These are phyloP conservation scores for Meyerozyma carpophila DNA, from an alignment of 1,139 yeast genomes.

Conservation along the genomic window DNA sequence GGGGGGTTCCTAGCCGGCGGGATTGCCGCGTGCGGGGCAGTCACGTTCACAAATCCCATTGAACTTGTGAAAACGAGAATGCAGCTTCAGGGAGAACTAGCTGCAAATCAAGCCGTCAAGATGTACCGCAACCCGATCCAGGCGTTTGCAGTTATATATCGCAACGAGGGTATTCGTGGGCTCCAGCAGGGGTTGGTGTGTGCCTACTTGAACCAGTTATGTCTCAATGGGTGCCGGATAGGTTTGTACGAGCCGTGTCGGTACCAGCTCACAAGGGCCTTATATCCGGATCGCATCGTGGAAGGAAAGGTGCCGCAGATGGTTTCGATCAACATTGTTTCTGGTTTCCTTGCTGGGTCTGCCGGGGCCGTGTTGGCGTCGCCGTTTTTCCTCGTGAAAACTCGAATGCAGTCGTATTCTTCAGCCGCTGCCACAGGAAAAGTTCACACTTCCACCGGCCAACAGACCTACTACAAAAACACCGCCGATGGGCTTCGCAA, in stretches of 20 bases:
- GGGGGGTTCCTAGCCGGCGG: constrained; percentile 95
- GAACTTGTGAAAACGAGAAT: constrained; percentile 91
- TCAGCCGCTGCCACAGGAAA: constrained; percentile 14
- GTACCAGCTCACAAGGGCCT: constrained; percentile 45
- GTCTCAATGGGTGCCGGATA: constrained; percentile 87
- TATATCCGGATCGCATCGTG: constrained; percentile 44
- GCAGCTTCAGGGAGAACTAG: constrained; percentile 93
- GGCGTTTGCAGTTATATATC: constrained; percentile 69
- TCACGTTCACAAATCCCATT: constrained; percentile 92
- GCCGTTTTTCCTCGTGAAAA: constrained; percentile 86
- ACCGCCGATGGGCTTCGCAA: constrained; percentile 63
- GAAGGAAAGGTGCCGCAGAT: constrained; percentile 53
- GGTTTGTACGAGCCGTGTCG: constrained; percentile 92
- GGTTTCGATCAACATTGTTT: constrained; percentile 60
- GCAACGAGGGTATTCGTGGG: constrained; percentile 81
- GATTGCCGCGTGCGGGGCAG: constrained; percentile 95
- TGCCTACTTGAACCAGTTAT: constrained; percentile 84
- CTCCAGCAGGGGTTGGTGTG: constrained; percentile 81
- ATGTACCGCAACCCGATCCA: constrained; percentile 80
- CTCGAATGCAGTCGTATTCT: constrained; percentile 92
- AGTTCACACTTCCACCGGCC: constrained; percentile 41
- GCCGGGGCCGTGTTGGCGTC: constrained; percentile 89
- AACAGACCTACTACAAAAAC: constrained; percentile 80
- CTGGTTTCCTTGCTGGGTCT: constrained; percentile 83
- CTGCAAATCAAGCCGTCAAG: constrained; percentile 44